Base-by-base conservation (phyloP, 352 stramenopile species). In the Phytophthora sp. region DNA sequence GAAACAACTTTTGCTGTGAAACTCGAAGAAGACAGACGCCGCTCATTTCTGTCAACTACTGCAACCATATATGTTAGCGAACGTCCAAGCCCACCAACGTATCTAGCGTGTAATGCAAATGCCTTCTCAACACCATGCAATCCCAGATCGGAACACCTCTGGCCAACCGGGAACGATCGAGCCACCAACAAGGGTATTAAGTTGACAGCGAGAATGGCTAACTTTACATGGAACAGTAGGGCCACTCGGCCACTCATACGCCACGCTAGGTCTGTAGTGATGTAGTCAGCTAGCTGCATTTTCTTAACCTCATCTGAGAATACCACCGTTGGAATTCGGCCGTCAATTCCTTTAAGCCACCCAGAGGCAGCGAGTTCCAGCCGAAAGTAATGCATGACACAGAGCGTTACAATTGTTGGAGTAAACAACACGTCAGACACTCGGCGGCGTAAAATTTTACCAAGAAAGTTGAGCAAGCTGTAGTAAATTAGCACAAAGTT, bases 401-500 rank as follows among this genome's bases (percentile, higher is more conserved):
- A 67, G 3, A 78, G 45, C 1, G 34, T 1, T 3, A 72, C 12
- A 0, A 78, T 26, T 0, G 65, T 74, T 11, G 72, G 72, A 0
- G 54, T 64, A 20, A 77, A 77, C 7, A 78, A 23, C 2, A 38
- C 38, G 32, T 76, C 73, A 17, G 52, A 69, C 12, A 75, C 48
- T 4, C 75, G 69, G 3, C 75, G 62, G 5, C 66, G 65, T 1
- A 54, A 24, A 1, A 66, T 17, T 61, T 79, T 79, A 0, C 48
- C 62, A 4, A 66, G 21, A 7, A 48, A 17, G 34, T 84, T 79
- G 21, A 79, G 56, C n/a, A 81, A 2, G 26, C 76, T 84, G 66
- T 50, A 80, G 53, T 57, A 66, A 11, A 69, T 39, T n/a, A 62
- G 23, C 7, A 44, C 11, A 4, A 61, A 46, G 60, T 56, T 39